These are phyloP conservation scores for Coniochaeta sp. DNA, from an alignment of 2,329 filamentous ascomycete species.

Conservation along the genomic window DNA sequence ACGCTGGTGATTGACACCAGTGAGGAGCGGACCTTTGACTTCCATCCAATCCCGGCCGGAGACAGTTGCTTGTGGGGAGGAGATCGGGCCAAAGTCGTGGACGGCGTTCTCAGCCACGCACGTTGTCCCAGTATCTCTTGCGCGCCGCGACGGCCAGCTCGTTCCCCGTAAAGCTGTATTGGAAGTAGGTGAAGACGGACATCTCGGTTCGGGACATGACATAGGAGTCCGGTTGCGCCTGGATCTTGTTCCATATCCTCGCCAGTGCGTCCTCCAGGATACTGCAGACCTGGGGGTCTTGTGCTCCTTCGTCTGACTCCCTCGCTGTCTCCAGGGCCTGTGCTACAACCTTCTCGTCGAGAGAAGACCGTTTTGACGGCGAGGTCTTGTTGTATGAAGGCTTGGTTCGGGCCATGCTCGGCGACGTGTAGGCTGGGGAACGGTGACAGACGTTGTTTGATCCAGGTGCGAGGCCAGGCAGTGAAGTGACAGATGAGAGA, in stretches of 20 bases:
- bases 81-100: not conserved
- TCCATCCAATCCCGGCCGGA: not conserved
- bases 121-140: slow-evolving; percentile 46
- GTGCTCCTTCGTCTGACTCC: slow-evolving; percentile 59
- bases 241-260: slow-evolving; percentile 61
- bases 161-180: slow-evolving; percentile 53
- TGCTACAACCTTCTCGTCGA: slow-evolving; percentile 37
- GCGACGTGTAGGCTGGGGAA: not conserved
- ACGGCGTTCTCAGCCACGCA: slow-evolving; percentile 2
- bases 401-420: not conserved
- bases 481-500: not conserved
- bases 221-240: slow-evolving; percentile 59
- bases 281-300: slow-evolving; percentile 53
- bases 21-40: not conserved
- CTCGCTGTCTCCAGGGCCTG: slow-evolving; percentile 70
- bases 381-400: not conserved
- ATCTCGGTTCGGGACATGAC: slow-evolving; percentile 73
- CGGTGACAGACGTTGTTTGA: not conserved
- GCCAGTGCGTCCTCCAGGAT: slow-evolving; percentile 59
- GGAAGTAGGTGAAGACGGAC: slow-evolving; percentile 80
- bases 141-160: slow-evolving; percentile 38
- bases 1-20: too few relatives aligned
- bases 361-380: not conserved
- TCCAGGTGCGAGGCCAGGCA: not conserved
- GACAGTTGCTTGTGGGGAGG: not conserved